Conservation (phyloP, 2,329 filamentous ascomycete genomes). For the Aspergillus sp. region DNA sequence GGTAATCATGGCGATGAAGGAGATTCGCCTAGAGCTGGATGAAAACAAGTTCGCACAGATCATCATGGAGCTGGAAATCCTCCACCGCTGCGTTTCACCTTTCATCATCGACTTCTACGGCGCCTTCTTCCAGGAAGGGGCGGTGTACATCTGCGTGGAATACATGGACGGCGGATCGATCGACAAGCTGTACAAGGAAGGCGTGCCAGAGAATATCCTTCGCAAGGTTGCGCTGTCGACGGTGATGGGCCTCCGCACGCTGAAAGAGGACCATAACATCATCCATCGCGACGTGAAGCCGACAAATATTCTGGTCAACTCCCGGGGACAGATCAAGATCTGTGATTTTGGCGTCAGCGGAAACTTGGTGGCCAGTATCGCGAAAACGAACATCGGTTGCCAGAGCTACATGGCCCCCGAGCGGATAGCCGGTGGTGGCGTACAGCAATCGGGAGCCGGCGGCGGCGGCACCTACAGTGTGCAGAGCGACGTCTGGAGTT, state of each 20-base stretch:
- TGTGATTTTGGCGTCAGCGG: constrained; percentile 98
- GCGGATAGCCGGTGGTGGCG: constrained; percentile 82
- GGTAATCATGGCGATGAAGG: constrained; percentile 97
- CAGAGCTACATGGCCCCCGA: constrained; percentile 99
- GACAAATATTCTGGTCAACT: constrained; percentile 95
- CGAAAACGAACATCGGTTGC: constrained; percentile 97
- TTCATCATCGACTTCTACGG: constrained; percentile 99
- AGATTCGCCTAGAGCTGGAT: constrained; percentile 91
- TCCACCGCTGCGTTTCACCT: constrained; percentile 90
- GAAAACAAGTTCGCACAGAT: constrained; percentile 97
- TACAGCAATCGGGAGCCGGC: constrained; percentile 66
- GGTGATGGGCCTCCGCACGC: constrained; percentile 81
- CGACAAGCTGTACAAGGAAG: constrained; percentile 89
- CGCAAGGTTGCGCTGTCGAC: constrained; percentile 89
- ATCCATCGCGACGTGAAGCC: constrained; percentile 98
- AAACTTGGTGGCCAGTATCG: constrained; percentile 94
- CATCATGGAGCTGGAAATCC: constrained; percentile 93
- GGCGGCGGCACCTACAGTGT: constrained; percentile 90
- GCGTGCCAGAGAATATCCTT: constrained; percentile 83
- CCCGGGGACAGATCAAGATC: constrained; percentile 88
- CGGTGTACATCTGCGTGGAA: constrained; percentile 98
- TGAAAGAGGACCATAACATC: constrained; percentile 98
- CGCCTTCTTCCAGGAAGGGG: constrained; percentile 97
- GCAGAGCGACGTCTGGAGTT: constrained; percentile 96
- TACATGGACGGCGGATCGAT: constrained; percentile 99